Percentiles rank a stretch among this genome's conserved stretches.
Evolutionary conservation across 2,329 filamentous ascomycete genomes (phyloP).

Genomic region (Arthrocladium fulminans): DNA sequence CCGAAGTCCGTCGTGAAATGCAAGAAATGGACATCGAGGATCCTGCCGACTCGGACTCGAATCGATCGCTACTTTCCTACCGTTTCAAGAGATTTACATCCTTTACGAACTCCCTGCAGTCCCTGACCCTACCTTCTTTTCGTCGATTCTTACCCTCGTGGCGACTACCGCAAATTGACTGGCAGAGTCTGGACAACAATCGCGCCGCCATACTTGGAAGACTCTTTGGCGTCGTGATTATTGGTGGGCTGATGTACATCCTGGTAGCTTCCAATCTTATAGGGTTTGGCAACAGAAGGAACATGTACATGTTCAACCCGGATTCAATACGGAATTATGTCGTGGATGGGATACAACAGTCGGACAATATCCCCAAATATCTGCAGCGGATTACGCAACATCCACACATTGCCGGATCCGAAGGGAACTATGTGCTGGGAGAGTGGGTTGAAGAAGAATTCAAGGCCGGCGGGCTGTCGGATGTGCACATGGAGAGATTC

Average conservation of each 20-base stretch:
- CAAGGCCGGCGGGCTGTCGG: conserved; percentile 57
- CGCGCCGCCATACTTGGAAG: conserved; percentile 63
- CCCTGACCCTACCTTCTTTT: conserved; percentile 43
- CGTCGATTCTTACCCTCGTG: conserved; percentile 36
- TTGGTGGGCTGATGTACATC: conserved; percentile 70
- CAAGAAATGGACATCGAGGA: conserved; percentile 84
- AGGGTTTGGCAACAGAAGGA: conserved; percentile 50
- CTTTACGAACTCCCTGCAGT: conserved; percentile 49
- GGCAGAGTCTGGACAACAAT: conserved; percentile 37
- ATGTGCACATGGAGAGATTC: conserved; percentile 68
- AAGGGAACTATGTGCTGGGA: conserved; percentile 80
- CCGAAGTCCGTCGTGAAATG: conserved; percentile 68
- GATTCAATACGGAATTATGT: conserved; percentile 71
- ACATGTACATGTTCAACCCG: conserved; percentile 66
- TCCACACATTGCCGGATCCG: conserved; percentile 86
- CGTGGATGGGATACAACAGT: conserved; percentile 60
- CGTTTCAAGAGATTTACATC: conserved; percentile 49
- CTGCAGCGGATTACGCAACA: conserved; percentile 70
- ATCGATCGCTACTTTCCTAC: conserved; percentile 35
- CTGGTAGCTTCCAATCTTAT: conserved; percentile 82
- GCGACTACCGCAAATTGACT: conserved; percentile 27
- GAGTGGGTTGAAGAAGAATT: conserved; percentile 78
- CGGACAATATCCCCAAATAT: conserved; percentile 58
- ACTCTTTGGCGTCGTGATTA: conserved; percentile 63
- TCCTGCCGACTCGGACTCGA: conserved; percentile 32